These are phyloP conservation scores for Aegle marmelos DNA, from an alignment of 345 rosid genomes.

Conservation along the genomic window DNA sequence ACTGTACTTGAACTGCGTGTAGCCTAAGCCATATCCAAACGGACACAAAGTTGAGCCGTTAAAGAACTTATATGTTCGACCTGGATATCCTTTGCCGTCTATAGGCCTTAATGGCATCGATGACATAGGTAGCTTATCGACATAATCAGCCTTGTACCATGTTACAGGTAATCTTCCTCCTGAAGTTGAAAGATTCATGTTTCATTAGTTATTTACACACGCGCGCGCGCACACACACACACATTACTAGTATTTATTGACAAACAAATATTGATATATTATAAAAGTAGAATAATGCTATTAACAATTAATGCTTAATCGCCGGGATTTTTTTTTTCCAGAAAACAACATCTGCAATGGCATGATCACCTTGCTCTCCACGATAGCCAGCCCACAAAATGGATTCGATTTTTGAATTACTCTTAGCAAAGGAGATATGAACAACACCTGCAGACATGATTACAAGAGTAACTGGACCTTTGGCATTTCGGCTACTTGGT, in stretches of 20 bases:
- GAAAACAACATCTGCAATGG: slow-evolving; percentile 61
- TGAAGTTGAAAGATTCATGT: not conserved
- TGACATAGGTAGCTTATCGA: slow-evolving; percentile 44
- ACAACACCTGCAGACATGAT: slow-evolving; percentile 56
- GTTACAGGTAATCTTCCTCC: slow-evolving; percentile 60
- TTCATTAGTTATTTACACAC: no score
- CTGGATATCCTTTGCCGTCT: slow-evolving; percentile 36
- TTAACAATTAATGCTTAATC: not conserved
- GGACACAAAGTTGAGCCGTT: slow-evolving; percentile 46
- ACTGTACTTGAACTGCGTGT: slow-evolving; percentile 29
- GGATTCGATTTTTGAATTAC: slow-evolving; percentile 24
- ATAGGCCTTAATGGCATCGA: slow-evolving; percentile 49
- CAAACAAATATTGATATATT: not conserved
- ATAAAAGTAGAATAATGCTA: no score
- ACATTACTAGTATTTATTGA: no score
- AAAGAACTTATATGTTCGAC: slow-evolving; percentile 58
- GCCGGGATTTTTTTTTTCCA: slow-evolving; percentile 69
- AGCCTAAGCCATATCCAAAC: slow-evolving; percentile 56
- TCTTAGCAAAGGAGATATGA: slow-evolving; percentile 45
- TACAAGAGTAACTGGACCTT: slow-evolving; percentile 56
- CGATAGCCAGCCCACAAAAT: slow-evolving; percentile 73
- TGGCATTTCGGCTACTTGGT: slow-evolving; percentile 37
- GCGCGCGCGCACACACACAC: no score
- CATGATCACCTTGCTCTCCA: slow-evolving; percentile 63
- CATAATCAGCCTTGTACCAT: slow-evolving; percentile 42